Base-by-base conservation (phyloP, 2,329 filamentous ascomycete species). In the Lachnellula occidentalis region DNA sequence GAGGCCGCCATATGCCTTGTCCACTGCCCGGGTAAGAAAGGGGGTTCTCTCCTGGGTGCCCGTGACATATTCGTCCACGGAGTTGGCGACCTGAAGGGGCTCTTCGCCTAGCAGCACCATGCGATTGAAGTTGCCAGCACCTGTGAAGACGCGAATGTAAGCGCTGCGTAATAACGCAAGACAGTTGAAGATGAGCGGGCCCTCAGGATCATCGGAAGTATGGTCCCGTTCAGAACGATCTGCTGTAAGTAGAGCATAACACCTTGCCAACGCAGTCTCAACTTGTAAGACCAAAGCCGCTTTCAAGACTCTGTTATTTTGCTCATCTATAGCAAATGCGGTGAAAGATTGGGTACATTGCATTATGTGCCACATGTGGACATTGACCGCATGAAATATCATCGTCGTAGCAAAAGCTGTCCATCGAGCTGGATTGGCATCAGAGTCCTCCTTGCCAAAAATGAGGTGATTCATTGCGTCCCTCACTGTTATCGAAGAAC, bases 1-100 rank as follows among this genome's bases (percentile, higher is more conserved):
- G 42, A 70, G 61, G 19, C 64, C 62, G 39, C 66, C 66, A 51
- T 64, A 64, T 9, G 66, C 65, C 36, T 67, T 66, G 17, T 54
- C 57, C 9, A 69, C 67, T 9, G 66, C 65, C 37, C 60, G 63
- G 5, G 67, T 66, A 9, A 68, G 52, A 14, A 64, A 61, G 4
- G 8, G 15, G 27, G 21, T 50, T 36, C 55, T 24, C 27, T 31
- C 27, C 27, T 31, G 27, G 27, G 27, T 1, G 27, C 27, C 27
- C 27, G 27, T 31, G 9, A n/a, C 27, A 31, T 31, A 31, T 31
- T 31, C 27, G 27, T 31, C 9, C 4, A 31, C 27, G 27, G 27
- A 31, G 9, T 31, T 31, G 27, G 27, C 27, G 9, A 31, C 47
- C 47, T 41, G 37, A 45, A 5, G 46, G 31, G 17, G 37, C 43